phyloP scores from a whole-genome alignment of 345 rosid species.

The Gossypioides kirkii region DNA sequence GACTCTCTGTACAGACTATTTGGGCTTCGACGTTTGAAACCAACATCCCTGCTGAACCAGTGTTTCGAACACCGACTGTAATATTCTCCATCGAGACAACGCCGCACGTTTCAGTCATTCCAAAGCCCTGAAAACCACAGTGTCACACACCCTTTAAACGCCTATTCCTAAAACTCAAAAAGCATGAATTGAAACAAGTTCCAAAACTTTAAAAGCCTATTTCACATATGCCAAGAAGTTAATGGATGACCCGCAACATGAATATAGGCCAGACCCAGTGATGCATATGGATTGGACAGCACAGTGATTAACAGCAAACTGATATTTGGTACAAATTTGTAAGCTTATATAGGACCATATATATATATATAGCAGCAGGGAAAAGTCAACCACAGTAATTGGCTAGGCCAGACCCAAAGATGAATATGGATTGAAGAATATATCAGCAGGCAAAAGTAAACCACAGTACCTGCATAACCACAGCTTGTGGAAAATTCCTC shows the following conservation, averaged over 20 bases:
- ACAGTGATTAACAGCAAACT: no score
- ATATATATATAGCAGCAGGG: no score
- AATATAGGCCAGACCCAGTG: neutral
- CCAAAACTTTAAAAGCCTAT: neutral
- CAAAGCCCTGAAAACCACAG: slow-evolving; percentile 62
- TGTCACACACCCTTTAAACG: no score
- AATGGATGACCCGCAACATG: neutral
- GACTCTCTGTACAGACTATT: slow-evolving; percentile 50
- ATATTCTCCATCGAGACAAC: slow-evolving; percentile 57
- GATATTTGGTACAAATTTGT: no score
- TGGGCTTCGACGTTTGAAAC: slow-evolving; percentile 70
- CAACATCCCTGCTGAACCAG: slow-evolving; percentile 79
- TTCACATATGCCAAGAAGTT: neutral
- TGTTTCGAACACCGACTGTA: slow-evolving; percentile 33
- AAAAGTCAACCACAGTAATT: no score
- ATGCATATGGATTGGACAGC: no score
- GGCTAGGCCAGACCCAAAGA: neutral
- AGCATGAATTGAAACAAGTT: neutral
- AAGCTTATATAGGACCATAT: no score
- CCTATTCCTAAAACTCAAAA: neutral
- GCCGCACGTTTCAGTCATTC: slow-evolving; percentile 87
- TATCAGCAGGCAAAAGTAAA: no score
- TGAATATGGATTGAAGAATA: neutral
- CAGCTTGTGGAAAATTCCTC: slow-evolving; percentile 49
- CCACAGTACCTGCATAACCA: slow-evolving; percentile 51